Base-by-base conservation (phyloP, 164 flowering plant species). In the Sedum album region DNA sequence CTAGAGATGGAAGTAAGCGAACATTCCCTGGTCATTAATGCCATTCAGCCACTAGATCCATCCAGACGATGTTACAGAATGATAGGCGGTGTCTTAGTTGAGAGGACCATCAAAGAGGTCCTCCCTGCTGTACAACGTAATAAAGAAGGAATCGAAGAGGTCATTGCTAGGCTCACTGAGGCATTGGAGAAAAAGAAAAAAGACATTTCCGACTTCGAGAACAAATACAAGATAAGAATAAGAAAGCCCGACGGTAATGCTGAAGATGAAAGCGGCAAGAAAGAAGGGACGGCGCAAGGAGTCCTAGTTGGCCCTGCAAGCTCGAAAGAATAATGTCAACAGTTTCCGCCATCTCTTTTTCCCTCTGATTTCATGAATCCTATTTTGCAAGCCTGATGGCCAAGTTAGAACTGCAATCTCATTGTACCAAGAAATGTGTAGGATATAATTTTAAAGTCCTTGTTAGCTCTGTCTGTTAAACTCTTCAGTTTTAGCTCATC, bases 71-170 rank as follows among this genome's bases (percentile, higher is more conserved):
- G 95, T 81, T 93, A 86, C 75, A 77, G 97, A 33, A 93, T 93
- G 97, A 89, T 91, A 66, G 95, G 98, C 26, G 98, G 97, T 28
- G 96, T 94, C 48, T 82, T 94, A 67, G 97, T 91, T 33, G 97
- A 94, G 78, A 86, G 97, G 79, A 94, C 96, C 35, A 78, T 94
- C 76, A 85, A 81, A 62, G 96, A 91, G 75, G 93, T 94, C 65
- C 73, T 93, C 66, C 98, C 97, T 46, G 98, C 97, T 48, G 98
- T 91, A 36, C 85, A 87, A 66, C 78, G 92, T 41, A 94, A 91
- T 73, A 91, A 87, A 72, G 97, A 87, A 63, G 98, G 97, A 31
- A 75, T 94, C 9, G 93, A 94, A 72, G 96, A 89, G 81, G 98
- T 94, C 26, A 83, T 93, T 66, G 67, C 85, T 25, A 75, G 93